phyloP scores from a whole-genome alignment of 2,329 filamentous ascomycete genomes.

The Xylariaceae sp. region DNA sequence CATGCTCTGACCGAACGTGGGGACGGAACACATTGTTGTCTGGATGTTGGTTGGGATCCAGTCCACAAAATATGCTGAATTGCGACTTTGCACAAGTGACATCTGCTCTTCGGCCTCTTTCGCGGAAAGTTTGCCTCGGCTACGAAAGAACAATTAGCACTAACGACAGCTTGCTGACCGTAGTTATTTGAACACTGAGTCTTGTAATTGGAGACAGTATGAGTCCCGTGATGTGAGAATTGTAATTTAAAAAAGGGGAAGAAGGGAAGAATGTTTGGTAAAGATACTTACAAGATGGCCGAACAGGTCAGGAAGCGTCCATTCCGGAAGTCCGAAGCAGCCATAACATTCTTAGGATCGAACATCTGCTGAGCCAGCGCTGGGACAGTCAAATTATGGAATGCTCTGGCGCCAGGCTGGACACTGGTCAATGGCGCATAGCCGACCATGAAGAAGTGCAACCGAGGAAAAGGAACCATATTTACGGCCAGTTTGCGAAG shows the following conservation, averaged over 20 bases:
- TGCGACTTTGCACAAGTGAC: slow-evolving; percentile 99
- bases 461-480: slow-evolving; percentile 99
- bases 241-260: slow-evolving; percentile 21
- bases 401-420: slow-evolving; percentile 75
- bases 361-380: slow-evolving; percentile 99
- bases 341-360: slow-evolving; percentile 99
- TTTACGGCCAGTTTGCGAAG: slow-evolving; percentile 99
- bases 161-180: too few relatives aligned
- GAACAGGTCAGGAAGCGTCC: slow-evolving; percentile 99
- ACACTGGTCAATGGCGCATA: slow-evolving; percentile 93
- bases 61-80: slow-evolving; percentile 98
- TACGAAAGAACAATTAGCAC: too few relatives aligned
- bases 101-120: slow-evolving; percentile 99
- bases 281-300: slow-evolving; percentile 77
- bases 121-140: slow-evolving; percentile 99
- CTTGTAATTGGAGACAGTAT: too few relatives aligned
- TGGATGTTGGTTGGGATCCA: slow-evolving; percentile 99
- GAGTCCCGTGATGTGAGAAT: too few relatives aligned
- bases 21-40: slow-evolving; percentile 98
- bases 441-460: slow-evolving; percentile 99
- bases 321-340: slow-evolving; percentile 99
- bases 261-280: neutral
- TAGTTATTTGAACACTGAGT: too few relatives aligned
- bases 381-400: slow-evolving; percentile 95
- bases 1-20: slow-evolving; percentile 97